Evolutionary conservation across 768 basidiomycete genomes (phyloP).

Genomic region (Ramaria rubella): DNA sequence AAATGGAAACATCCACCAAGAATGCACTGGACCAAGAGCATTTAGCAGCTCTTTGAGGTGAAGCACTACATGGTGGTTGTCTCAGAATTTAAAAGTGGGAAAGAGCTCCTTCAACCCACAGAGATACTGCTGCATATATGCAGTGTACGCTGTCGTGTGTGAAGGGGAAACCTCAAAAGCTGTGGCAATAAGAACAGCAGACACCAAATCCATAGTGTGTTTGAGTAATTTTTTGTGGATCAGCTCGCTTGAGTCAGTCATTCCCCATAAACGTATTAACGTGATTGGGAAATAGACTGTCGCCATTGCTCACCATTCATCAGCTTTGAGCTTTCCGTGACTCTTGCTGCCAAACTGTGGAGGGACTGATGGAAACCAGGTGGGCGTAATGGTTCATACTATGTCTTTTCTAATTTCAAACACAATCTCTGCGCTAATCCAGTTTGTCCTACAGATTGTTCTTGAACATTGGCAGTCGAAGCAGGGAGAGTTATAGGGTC

Average conservation of each 20-base stretch:
- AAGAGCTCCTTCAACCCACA: slow-evolving; percentile 16
- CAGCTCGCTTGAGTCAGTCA: background rate
- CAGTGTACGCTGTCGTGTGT: slow-evolving; percentile 14
- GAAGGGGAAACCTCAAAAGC: slow-evolving; percentile 16
- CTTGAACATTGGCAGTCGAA: no score
- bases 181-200: slow-evolving; percentile 21
- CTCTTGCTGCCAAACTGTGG: background rate
- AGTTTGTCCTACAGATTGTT: no score
- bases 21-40: slow-evolving; percentile 27
- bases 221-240: slow-evolving; percentile 11
- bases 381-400: background rate
- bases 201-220: slow-evolving; percentile 27
- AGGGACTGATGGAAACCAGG: background rate
- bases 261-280: slow-evolving; percentile 25
- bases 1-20: slow-evolving; percentile 32
- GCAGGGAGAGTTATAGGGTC: no score
- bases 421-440: background rate
- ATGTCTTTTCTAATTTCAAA: background rate
- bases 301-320: no score
- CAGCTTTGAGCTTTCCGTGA: no score
- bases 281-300: no score
- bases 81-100: slow-evolving; percentile 15
- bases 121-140: slow-evolving; percentile 24
- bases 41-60: slow-evolving; percentile 24
- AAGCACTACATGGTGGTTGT: slow-evolving; percentile 29